Evolutionary conservation across 2,329 filamentous ascomycete genomes (phyloP).

Genomic region (Cryphonectria parasitica): DNA sequence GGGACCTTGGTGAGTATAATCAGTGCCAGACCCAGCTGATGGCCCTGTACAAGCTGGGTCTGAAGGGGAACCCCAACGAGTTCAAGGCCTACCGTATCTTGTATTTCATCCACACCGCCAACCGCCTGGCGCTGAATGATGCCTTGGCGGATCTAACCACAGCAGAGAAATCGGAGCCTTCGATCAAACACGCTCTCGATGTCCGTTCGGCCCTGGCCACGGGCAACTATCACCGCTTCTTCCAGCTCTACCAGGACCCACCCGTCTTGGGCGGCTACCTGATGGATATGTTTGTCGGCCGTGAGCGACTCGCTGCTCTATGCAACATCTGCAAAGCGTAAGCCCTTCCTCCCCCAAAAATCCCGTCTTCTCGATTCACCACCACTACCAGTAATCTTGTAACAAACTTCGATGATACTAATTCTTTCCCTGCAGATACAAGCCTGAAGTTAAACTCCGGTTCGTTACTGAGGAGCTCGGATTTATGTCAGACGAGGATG

Average conservation of each 20-base stretch:
- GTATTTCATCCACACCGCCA: slow-evolving; percentile 99
- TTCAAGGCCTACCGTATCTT: slow-evolving; percentile 99
- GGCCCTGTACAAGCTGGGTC: slow-evolving; percentile 82
- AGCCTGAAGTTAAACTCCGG: slow-evolving; percentile 83
- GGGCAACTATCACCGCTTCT: slow-evolving; percentile 97
- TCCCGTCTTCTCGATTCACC: slow-evolving; percentile 33
- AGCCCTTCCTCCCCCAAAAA: slow-evolving; percentile 45
- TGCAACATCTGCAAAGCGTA: slow-evolving; percentile 95
- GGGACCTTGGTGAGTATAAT: slow-evolving; percentile 99
- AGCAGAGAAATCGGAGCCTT: slow-evolving; percentile 85
- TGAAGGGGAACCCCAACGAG: slow-evolving; percentile 89
- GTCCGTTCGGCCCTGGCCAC: slow-evolving; percentile 90
- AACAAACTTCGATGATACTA: not conserved
- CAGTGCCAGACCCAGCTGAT: slow-evolving; percentile 98
- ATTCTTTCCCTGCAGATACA: slow-evolving; percentile 69
- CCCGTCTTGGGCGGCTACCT: slow-evolving; percentile 92
- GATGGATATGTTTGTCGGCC: slow-evolving; percentile 98
- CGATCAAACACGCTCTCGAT: slow-evolving; percentile 88
- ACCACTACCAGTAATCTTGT: not conserved
- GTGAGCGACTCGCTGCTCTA: slow-evolving; percentile 88
- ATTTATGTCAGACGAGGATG: slow-evolving; percentile 90
- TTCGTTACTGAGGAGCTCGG: slow-evolving; percentile 96
- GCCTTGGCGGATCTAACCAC: slow-evolving; percentile 97
- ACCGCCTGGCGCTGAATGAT: slow-evolving; percentile 97
- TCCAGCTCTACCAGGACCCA: slow-evolving; percentile 91